phyloP scores from a whole-genome alignment of 129 eudicot genomes.

The Arctium lappa region DNA sequence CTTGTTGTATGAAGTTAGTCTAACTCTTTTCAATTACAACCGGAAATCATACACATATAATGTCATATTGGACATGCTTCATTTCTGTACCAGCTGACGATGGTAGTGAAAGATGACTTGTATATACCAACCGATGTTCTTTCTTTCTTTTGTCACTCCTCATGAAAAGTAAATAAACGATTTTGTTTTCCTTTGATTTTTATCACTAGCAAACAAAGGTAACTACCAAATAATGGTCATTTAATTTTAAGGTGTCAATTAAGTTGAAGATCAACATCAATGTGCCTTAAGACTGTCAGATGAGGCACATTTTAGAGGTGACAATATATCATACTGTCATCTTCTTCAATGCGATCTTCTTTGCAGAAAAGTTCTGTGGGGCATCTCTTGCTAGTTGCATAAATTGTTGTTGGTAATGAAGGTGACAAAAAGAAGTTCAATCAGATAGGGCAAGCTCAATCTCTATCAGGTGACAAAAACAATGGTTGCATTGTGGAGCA shows the following conservation, averaged over 20 bases:
- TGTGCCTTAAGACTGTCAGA: not conserved
- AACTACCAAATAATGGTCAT: not conserved
- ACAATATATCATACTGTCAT: not conserved
- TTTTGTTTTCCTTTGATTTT: not conserved
- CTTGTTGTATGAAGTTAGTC: not conserved
- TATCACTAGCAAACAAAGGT: not conserved
- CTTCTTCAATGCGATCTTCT: not conserved
- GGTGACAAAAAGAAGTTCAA: not conserved
- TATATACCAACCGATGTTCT: not conserved
- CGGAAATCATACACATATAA: not conserved
- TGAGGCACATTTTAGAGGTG: not conserved
- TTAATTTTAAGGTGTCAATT: not conserved
- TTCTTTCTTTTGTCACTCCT: not conserved
- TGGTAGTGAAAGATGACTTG: not conserved
- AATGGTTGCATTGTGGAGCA: slow-evolving; percentile 2
- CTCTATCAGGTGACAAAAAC: not conserved
- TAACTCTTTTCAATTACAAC: not conserved
- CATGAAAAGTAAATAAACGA: not conserved
- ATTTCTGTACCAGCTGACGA: not conserved
- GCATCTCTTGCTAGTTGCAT: no score
- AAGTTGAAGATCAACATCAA: not conserved
- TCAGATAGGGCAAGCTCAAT: not conserved
- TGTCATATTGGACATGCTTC: not conserved
- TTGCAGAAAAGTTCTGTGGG: not conserved
- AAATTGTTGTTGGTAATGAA: not conserved